A percentile compares a stretch with the other conserved stretches of the same genome.
Evolutionary conservation across 2,329 filamentous ascomycete species (phyloP).

Genomic region (Aspergillus caelatus): DNA sequence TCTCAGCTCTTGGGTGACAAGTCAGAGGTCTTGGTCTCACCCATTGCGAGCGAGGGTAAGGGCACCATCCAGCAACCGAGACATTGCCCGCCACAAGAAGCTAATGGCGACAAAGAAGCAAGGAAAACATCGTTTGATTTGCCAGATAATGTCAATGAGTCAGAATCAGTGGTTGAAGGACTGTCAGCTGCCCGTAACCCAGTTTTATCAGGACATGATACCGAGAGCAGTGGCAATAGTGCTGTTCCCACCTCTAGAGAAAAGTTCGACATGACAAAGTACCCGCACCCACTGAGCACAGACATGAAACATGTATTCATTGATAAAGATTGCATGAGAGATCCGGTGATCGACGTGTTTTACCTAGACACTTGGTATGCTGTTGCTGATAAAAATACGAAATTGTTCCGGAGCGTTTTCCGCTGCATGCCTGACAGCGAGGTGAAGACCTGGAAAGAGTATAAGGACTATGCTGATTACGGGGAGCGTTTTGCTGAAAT

Average conservation of each 20-base stretch:
- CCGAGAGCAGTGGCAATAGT: conserved; percentile 81
- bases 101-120: conserved; percentile 23
- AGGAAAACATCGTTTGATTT: conserved; percentile 20
- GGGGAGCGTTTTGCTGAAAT: conserved; percentile 73
- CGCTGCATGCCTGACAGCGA: conserved; percentile 96
- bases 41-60: conserved; percentile 65
- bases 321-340: conserved; percentile 89
- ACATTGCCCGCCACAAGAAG: conserved; percentile 42
- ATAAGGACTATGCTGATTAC: conserved; percentile 81
- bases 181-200: conserved; percentile 58
- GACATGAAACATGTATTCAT: conserved; percentile 76
- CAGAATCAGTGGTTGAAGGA: conserved; percentile 27
- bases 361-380: conserved; percentile 86
- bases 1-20: conserved; percentile 66
- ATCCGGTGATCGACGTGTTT: conserved; percentile 81
- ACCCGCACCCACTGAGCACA: conserved; percentile 51
- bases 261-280: conserved; percentile 54
- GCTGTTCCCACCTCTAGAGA: conserved; percentile 52
- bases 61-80: conserved; percentile 60
- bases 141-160: conserved; percentile 22
- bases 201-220: conserved; percentile 70
- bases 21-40: conserved; percentile 71
- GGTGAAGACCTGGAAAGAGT: conserved; percentile 89
- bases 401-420: conserved; percentile 90
- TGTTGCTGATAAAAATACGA: conserved; percentile 91